Evolutionary conservation across 2,329 filamentous ascomycete species (phyloP), one percentile per base, ranked within the genome.

Genomic region (Apiospora saccharicola): DNA sequence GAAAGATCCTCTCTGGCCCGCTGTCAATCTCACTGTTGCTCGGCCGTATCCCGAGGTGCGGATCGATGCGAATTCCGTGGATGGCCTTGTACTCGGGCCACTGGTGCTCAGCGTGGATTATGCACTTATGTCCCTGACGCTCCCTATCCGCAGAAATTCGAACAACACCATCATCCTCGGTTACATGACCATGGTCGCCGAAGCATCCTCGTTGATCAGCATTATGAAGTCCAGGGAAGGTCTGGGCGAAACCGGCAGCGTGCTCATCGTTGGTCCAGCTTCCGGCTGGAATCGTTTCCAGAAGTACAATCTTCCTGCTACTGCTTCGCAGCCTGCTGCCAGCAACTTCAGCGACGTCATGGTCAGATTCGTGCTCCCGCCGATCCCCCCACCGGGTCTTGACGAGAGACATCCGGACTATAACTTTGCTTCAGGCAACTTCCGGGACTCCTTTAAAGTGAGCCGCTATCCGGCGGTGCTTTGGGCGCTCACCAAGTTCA

Each of bases 101-200:
- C 85, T 94, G 72, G 85, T 89, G 34, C 82, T 96, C 74, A 96
- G 97, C 79, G 84, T 89, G 64, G 90, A 90, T 0, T 93, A 92
- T 75, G 93, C 93, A 30, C 84, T 98, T 14, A 80, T 97, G 16
- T 98, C 95, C 2, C 85, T 97, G 72, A 97, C 95, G 0, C 83
- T 96, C 22, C 94, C 95, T 0, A 90, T 98, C 70, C 88, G 93
- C 73, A 91, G 92, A 79, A 93, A 91, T 75, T 86, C 86, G 1
- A 87, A 88, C 2, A 80, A 83, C 57, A 84, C 83, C 4, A 90
- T 92, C 74, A 89, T 96, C 0, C 86, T 98, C 6, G 95, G 94
- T 1, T 98, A 94, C 85, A 89, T 98, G 84, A 97, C 94, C 0
- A 84, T 96, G 2, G 86, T 97, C n/a, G 88, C 93, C 71, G 89